Percentiles rank a stretch among this genome's conserved stretches.
Evolutionary conservation across 1,139 yeast genomes (phyloP).

Genomic region (Yamadazyma kanchanaburiensis): DNA sequence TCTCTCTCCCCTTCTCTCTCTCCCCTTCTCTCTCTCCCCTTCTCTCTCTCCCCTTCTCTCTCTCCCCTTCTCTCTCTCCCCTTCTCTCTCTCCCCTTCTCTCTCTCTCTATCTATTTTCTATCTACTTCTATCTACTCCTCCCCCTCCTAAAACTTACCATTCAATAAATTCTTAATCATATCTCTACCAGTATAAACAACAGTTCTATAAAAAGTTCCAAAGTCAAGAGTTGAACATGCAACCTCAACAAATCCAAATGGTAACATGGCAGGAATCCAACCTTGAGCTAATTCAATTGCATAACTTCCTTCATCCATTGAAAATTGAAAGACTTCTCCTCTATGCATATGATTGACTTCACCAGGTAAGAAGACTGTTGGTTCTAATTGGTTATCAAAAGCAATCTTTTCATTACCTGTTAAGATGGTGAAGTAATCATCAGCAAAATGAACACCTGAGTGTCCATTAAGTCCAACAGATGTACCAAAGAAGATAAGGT

Average conservation of each 20-base stretch:
- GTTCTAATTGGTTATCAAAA: slow-evolving; percentile 52
- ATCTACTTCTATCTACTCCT: too few relatives aligned
- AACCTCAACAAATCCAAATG: slow-evolving; percentile 87
- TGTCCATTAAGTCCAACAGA: slow-evolving; percentile 96
- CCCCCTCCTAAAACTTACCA: slow-evolving; percentile 72
- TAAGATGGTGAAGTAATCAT: slow-evolving; percentile 90
- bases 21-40: too few relatives aligned
- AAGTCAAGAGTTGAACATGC: slow-evolving; percentile 79
- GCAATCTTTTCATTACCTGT: slow-evolving; percentile 78
- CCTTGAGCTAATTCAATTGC: slow-evolving; percentile 98
- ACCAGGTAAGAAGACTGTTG: slow-evolving; percentile 75
- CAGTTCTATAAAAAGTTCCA: slow-evolving; percentile 64
- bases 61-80: too few relatives aligned
- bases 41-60: too few relatives aligned
- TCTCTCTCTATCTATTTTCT: too few relatives aligned
- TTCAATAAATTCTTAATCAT: slow-evolving; percentile 65
- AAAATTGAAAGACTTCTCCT: slow-evolving; percentile 78
- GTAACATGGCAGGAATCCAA: slow-evolving; percentile 97
- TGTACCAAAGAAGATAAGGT: slow-evolving; percentile 83
- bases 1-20: too few relatives aligned
- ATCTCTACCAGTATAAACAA: slow-evolving; percentile 69
- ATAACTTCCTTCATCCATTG: slow-evolving; percentile 76
- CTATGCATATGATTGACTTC: slow-evolving; percentile 73
- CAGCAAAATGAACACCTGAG: slow-evolving; percentile 92
- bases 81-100: too few relatives aligned